Conservation (phyloP, 2,329 filamentous ascomycete genomes). For the Colletotrichum viniferum region DNA sequence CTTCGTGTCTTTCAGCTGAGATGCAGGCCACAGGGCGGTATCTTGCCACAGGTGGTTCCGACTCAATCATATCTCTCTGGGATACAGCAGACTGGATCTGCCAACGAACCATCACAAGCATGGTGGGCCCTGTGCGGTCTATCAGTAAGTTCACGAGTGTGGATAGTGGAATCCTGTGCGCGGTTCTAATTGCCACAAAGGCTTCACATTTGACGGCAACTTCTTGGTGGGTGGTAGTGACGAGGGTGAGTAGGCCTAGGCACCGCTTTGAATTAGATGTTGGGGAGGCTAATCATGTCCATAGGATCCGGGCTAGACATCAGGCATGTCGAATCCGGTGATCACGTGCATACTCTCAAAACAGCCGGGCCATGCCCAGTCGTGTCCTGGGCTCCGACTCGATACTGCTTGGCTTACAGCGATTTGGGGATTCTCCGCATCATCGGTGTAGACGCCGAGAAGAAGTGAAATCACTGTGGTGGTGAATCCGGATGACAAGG, state of each 20-base stretch:
- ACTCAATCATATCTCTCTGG: conserved; percentile 78
- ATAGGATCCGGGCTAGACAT: conserved; percentile 68
- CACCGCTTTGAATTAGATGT: neutral
- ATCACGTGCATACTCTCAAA: conserved; percentile 74
- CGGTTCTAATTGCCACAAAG: conserved; percentile 35
- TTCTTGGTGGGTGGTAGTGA: conserved; percentile 78
- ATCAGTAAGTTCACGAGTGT: conserved; percentile 53
- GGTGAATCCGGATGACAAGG: neutral
- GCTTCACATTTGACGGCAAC: conserved; percentile 79
- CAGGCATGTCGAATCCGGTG: conserved; percentile 75
- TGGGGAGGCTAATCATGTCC: neutral
- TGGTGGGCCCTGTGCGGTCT: conserved; percentile 72
- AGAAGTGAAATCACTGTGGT: conserved; percentile 34
- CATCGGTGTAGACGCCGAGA: conserved; percentile 60
- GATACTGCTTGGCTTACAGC: conserved; percentile 76
- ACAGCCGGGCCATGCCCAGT: conserved; percentile 67
- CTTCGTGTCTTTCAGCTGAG: conserved; percentile 70
- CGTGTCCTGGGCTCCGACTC: conserved; percentile 77
- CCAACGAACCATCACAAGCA: conserved; percentile 70
- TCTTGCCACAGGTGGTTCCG: conserved; percentile 76
- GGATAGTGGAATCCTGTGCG: neutral
- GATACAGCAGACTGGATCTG: conserved; percentile 81
- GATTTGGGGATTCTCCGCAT: conserved; percentile 74
- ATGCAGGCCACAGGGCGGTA: conserved; percentile 74
- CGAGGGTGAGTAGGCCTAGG: conserved; percentile 56